Base-by-base conservation (phyloP, 2,329 filamentous ascomycete genomes). In the Aspergillus pseudotamarii region DNA sequence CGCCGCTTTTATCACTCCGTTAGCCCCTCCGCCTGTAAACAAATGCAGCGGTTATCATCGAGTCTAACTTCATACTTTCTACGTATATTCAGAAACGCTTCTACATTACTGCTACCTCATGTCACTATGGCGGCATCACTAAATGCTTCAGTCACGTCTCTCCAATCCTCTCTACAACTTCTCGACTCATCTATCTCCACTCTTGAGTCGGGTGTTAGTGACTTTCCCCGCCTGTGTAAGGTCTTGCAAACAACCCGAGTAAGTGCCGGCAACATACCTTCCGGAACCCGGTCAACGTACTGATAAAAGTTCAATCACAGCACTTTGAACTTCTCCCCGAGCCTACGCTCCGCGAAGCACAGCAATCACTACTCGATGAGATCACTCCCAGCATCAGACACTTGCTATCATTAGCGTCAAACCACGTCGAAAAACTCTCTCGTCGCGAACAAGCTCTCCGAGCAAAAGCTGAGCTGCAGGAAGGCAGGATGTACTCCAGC, bases 311-410 rank as follows among this genome's bases (percentile, higher is more conserved):
- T 34, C 46, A 30, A 48, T 32, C 53, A 61, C 71, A 96, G 90
- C 94, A 97, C 81, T 97, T 96, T 79, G 94, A 97, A 77, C 88
- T 97, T 48, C 91, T 97, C 70, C 92, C 93, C 19, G 92, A 96
- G 75, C 88, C 91, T 14, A 91, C 91, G 58, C 87, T 97, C 51
- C 89, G 89, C 65, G 86, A 90, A 66, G 94, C 94, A 36, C 94
- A 97, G 78, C 85, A 91, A 68, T 89, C 92, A 5, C 87, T 97
- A 21, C 90, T 93, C 71, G 91, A 92, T 72, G 93, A 96, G 75
- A 95, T 97, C 69, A 89, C 90, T n/a, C 94, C 94, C 10, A 93
- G 93, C 76, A 91, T 96, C 67, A 83, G 89, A 34, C 86, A 88
- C 62, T 87, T 97, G 2, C 88, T 97, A 58, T 86, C 89, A 66